phyloP scores from a whole-genome alignment of 441 rosid genomes.

The Populus hybrid region DNA sequence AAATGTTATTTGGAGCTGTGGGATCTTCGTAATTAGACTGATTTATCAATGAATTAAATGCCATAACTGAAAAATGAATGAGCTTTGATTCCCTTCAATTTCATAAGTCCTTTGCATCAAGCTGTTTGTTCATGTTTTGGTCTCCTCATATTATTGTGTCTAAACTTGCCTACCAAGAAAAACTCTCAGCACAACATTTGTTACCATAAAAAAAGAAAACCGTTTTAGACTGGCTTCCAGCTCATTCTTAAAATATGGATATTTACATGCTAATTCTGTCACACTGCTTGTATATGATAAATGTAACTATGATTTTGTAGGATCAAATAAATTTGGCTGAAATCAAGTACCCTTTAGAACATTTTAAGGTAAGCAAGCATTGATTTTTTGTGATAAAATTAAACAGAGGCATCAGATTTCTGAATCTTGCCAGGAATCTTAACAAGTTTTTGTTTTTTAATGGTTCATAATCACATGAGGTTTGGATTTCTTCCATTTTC shows the following conservation, averaged over 20 bases:
- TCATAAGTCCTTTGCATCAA: not conserved
- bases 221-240: not conserved
- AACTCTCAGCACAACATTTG: not conserved
- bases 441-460: not conserved
- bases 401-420: not conserved
- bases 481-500: slow-evolving; percentile 19
- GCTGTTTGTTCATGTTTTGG: not conserved
- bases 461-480: not conserved
- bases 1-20: not conserved
- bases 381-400: not conserved
- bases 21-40: not conserved
- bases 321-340: slow-evolving; percentile 93
- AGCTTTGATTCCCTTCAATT: not conserved
- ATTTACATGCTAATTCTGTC: not conserved
- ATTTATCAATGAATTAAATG: not conserved
- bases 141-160: not conserved
- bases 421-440: not conserved
- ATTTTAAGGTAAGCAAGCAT: slow-evolving; percentile 62
- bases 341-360: slow-evolving; percentile 76
- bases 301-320: slow-evolving; percentile 36
- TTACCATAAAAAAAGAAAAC: not conserved
- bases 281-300: not conserved
- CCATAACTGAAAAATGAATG: not conserved
- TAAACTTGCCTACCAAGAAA: not conserved
- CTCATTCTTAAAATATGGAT: not conserved